phyloP scores from a whole-genome alignment of 1,284 basidiomycete genomes.

The Heterobasidion parviporum region DNA sequence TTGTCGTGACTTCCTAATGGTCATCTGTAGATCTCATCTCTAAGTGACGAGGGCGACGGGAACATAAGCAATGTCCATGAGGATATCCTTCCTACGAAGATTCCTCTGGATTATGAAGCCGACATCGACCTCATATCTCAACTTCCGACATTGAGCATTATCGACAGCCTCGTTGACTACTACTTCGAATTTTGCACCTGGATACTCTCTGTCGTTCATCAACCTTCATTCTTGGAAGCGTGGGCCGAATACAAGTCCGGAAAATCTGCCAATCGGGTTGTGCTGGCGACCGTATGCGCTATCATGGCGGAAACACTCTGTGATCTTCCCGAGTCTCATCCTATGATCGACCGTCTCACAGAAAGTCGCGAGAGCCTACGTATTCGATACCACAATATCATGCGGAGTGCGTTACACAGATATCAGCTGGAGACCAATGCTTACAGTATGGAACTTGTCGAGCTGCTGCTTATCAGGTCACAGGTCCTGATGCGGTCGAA shows the following conservation, averaged over 20 bases:
- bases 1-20: too few relatives aligned
- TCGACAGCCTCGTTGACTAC: slow-evolving; percentile 63
- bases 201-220: slow-evolving; percentile 72
- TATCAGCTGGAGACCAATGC: slow-evolving; percentile 30
- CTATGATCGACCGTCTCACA: slow-evolving; percentile 60
- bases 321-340: slow-evolving; percentile 69
- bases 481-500: slow-evolving; percentile 68
- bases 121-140: slow-evolving; percentile 63
- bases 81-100: too few relatives aligned
- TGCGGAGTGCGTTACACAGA: slow-evolving; percentile 54
- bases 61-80: too few relatives aligned
- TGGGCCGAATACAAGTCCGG: slow-evolving; percentile 70
- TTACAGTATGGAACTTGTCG: slow-evolving; percentile 68
- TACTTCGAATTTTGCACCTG: slow-evolving; percentile 82
- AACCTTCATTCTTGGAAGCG: slow-evolving; percentile 45
- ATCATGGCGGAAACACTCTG: slow-evolving; percentile 82
- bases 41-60: too few relatives aligned
- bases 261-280: slow-evolving; percentile 53
- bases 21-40: too few relatives aligned
- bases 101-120: slow-evolving; percentile 12
- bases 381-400: slow-evolving; percentile 58
- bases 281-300: slow-evolving; percentile 61
- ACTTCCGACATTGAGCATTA: slow-evolving; percentile 56
- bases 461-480: slow-evolving; percentile 57
- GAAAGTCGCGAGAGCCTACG: slow-evolving; percentile 64